Conservation (phyloP, 805 yeast genomes). For the Groenewaldozyma salmanticensis region DNA sequence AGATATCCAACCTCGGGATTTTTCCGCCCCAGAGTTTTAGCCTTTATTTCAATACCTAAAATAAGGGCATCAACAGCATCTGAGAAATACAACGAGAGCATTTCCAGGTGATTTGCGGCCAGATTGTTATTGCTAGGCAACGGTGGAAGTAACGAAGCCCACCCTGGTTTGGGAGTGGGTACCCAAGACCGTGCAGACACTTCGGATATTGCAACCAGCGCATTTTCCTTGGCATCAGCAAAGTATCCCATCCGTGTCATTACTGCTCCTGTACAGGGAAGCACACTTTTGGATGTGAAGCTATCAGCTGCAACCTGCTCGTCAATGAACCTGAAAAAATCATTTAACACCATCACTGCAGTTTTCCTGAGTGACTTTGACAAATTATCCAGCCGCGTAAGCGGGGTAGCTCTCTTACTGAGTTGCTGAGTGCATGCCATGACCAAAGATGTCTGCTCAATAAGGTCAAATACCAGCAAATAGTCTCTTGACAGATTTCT, state of each 20-base stretch:
- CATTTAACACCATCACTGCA: conserved; percentile 38
- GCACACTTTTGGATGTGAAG: conserved; percentile 53
- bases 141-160: conserved; percentile 41
- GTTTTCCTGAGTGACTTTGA: conserved; percentile 17
- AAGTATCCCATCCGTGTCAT: conserved; percentile 58
- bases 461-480: conserved; percentile 46
- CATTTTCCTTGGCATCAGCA: conserved; percentile 50
- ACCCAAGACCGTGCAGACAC: conserved; percentile 62
- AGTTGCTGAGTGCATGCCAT: conserved; percentile 21
- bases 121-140: conserved; percentile 34
- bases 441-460: conserved; percentile 37
- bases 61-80: conserved; percentile 73
- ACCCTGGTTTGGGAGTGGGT: conserved; percentile 46
- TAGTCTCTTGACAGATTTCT: conserved; percentile 39
- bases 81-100: conserved; percentile 57
- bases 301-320: conserved; percentile 35
- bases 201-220: conserved; percentile 39
- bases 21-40: conserved; percentile 30
- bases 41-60: conserved; percentile 52
- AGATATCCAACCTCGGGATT: conserved; percentile 50
- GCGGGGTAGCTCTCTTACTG: conserved; percentile 3
- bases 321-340: conserved; percentile 49
- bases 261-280: conserved; percentile 63
- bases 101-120: conserved; percentile 36
- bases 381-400: conserved; percentile 13